Conservation (phyloP, 495 filamentous ascomycete genomes). For the Astrothelium subdiscretum region DNA sequence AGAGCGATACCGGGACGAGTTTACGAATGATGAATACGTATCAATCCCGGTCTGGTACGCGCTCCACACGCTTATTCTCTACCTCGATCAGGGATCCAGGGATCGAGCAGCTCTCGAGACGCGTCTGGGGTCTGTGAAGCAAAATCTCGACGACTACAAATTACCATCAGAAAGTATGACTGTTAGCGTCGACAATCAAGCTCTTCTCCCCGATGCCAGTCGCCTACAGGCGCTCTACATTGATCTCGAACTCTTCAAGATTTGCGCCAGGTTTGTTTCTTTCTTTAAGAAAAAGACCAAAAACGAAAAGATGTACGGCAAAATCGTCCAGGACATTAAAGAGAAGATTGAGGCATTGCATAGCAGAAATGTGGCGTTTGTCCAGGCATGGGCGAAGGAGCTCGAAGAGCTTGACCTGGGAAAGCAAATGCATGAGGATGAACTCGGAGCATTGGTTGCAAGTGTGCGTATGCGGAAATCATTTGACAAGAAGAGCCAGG, state of each 20-base stretch:
- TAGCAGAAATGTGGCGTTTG: neutral
- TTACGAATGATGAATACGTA: neutral
- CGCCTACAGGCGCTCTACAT: neutral
- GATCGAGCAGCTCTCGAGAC: neutral
- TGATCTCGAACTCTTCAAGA: neutral
- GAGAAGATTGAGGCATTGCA: neutral
- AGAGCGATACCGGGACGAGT: neutral
- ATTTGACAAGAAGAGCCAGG: neutral
- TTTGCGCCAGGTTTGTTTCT: neutral
- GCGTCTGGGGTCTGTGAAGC: neutral
- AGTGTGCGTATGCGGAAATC: neutral
- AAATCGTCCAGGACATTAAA: neutral
- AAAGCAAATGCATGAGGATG: neutral
- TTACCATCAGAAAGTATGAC: neutral
- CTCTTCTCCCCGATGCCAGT: neutral
- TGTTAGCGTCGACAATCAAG: neutral
- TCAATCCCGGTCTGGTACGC: neutral
- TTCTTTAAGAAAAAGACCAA: neutral
- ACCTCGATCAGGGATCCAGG: neutral
- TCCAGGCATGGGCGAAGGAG: neutral
- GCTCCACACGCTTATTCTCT: neutral
- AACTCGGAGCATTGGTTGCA: neutral
- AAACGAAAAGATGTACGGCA: neutral
- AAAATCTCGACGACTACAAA: neutral
- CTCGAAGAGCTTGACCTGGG: neutral